Conservation (phyloP, 148 eudicot species). For the Vaccinium vitisidaea region DNA sequence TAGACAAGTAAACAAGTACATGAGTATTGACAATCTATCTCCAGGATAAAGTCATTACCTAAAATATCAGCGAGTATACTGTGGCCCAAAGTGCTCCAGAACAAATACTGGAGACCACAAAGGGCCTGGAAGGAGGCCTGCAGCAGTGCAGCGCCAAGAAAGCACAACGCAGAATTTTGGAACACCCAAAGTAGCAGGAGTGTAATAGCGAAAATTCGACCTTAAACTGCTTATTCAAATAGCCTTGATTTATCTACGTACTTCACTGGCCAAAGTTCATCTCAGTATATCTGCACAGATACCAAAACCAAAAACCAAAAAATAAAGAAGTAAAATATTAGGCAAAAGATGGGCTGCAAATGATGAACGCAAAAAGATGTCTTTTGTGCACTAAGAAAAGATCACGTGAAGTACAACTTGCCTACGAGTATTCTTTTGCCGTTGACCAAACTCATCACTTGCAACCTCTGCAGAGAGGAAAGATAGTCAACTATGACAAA, state of each 20-base stretch:
- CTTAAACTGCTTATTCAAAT: conserved; percentile 39
- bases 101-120: conserved; percentile 47
- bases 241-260: conserved; percentile 27
- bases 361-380: not conserved
- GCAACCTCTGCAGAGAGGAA: conserved; percentile 38
- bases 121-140: conserved; percentile 61
- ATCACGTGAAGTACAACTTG: conserved; percentile 15
- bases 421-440: conserved; percentile 94
- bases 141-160: conserved; percentile 39
- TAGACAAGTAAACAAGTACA: not conserved
- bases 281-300: conserved; percentile 73
- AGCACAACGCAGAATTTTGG: conserved; percentile 30
- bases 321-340: not conserved
- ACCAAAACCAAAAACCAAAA: not conserved
- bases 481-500: not conserved
- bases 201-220: conserved; percentile 19
- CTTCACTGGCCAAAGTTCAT: conserved; percentile 90
- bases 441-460: conserved; percentile 66
- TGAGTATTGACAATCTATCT: not conserved
- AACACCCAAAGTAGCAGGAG: conserved; percentile 32
- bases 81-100: conserved; percentile 72
- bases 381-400: not conserved
- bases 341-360: not conserved
- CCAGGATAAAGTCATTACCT: conserved; percentile 37
- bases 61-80: conserved; percentile 39